phyloP scores from a whole-genome alignment of 768 basidiomycete genomes.

The Lentinula boryana region DNA sequence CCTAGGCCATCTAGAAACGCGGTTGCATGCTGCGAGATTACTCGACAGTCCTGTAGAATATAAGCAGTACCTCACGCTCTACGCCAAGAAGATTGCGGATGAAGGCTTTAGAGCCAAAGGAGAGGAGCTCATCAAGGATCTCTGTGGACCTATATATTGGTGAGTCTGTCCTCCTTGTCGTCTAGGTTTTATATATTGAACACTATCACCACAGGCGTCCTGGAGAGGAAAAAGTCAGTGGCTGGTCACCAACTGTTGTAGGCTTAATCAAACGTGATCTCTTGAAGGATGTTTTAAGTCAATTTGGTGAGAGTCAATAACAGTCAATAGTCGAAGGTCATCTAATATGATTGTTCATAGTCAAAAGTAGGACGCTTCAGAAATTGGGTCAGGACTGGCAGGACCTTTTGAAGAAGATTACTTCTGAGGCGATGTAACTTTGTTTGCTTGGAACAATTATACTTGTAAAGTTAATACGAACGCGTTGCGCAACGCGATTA shows the following conservation, averaged over 20 bases:
- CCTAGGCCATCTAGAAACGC: conserved; percentile 84
- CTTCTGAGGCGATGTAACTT: conserved; percentile 36
- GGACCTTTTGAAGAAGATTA: conserved; percentile 64
- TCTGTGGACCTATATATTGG: conserved; percentile 90
- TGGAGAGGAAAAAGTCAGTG: conserved; percentile 43
- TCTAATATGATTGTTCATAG: conserved; percentile 30
- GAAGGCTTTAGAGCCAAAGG: conserved; percentile 85
- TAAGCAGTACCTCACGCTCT: conserved; percentile 65
- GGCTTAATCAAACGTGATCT: conserved; percentile 80
- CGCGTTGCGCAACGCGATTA: background rate
- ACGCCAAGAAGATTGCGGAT: conserved; percentile 82
- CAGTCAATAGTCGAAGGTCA: background rate
- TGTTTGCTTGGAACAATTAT: background rate
- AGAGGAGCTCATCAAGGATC: conserved; percentile 86
- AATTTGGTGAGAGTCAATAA: conserved; percentile 59
- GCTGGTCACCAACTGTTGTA: conserved; percentile 63
- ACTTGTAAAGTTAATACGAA: background rate
- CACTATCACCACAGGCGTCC: conserved; percentile 2
- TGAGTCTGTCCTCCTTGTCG: conserved; percentile 31
- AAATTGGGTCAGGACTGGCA: conserved; percentile 81
- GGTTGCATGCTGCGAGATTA: conserved; percentile 63
- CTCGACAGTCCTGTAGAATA: conserved; percentile 86
- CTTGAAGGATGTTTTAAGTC: conserved; percentile 68
- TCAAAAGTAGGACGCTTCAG: conserved; percentile 66
- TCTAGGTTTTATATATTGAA: background rate